Evolutionary conservation across 169 alveolate genomes (phyloP), one percentile per base, ranked within the genome.

Genomic region (Eimeria falciformis): DNA sequence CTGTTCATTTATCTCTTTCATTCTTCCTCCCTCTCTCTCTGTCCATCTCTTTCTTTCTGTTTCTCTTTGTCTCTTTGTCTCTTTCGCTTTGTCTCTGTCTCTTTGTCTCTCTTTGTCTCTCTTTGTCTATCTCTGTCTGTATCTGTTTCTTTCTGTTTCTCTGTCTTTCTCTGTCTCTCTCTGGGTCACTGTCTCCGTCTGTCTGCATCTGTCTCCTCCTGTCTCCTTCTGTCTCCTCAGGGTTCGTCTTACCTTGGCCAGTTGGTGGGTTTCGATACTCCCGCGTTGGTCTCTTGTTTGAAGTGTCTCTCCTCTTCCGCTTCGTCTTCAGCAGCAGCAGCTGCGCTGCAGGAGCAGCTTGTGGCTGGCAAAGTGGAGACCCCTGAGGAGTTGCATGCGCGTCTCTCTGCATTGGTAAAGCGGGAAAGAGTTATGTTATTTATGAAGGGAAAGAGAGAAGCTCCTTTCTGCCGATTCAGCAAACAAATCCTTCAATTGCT

Each of bases 381-480:
- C 25, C 82, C 4, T 21, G 85, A 29, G 71, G 3, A 37, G 45
- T 58, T 46, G 62, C 7, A 66, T 7, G 58, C 46, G 62, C 69
- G 92, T 4, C 73, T 85, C 25, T 2, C 27, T 12, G 40, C 71
- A 1, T 25, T 85, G n/a, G 47, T 53, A 21, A 45, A 25, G 25
- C 45, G 53, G n/a, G 43, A 43, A 3, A 68, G 77, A 27, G 90
- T 89, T 25, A 73, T 89, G 89, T 45, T 89, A 1, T 89, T 89
- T 82, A 89, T 89, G 93, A 89, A 89, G 82, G 93, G 93, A 11
- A 25, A 56, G 14, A 50, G 75, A 12, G 55, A 53, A 27, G 81
- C 56, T 29, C 93, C 93, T 6, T 53, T 73, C 43, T 89, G 93
- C 71, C 56, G 85, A 9, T 89, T 89, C 87, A 53, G 82, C 62